Evolutionary conservation across 2,329 filamentous ascomycete species (phyloP), one percentile per base, ranked within the genome.

Genomic region (Xylariaceae sp.): DNA sequence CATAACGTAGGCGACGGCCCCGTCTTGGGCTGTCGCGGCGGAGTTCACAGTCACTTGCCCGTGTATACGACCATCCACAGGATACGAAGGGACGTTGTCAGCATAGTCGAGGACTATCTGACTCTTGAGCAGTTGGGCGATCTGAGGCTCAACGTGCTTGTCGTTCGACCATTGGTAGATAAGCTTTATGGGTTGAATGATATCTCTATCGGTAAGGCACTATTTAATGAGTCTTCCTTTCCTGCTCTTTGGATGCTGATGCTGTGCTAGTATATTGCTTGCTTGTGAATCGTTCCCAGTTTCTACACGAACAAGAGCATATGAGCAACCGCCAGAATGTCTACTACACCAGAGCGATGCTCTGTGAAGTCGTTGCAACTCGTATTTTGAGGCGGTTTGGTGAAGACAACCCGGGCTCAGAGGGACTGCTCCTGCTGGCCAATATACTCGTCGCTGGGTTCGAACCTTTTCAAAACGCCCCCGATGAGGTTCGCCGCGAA

Each of bases 361-460:
- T 94, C 7, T 94, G 89, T 69, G 89, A 94, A 71, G 75, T 94
- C 37, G 83, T 94, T 26, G 89, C 89, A 8, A 87, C 84, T 54
- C 85, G 89, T 55, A 86, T 95, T 43, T 73, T 94, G 50, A 80
- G 89, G 34, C 84, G 87, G 49, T 91, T 89, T 64, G 86, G 88
- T 61, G 89, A 94, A 71, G 85, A 91, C 62, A 84, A 88, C 54
- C 80, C 84, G 13, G 88, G 87, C 5, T 76, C 83, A 0, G 77
- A 84, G 22, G 88, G 88, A 1, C 77, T 94, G 12, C 74, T 94
- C 4, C 74, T 89, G 19, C 77, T 94, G 5, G 84, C 89, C 5
- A 88, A 92, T 62, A 86, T 94, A 30, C 80, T 94, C 18, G 87
- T 95, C 13, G 87, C 88, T 15, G 87, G 88, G 13, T 94, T 95